Percentiles rank a stretch among this genome's conserved stretches.
Evolutionary conservation across 2,329 filamentous ascomycete species (phyloP).

Genomic region (Trichophyton verrucosum): DNA sequence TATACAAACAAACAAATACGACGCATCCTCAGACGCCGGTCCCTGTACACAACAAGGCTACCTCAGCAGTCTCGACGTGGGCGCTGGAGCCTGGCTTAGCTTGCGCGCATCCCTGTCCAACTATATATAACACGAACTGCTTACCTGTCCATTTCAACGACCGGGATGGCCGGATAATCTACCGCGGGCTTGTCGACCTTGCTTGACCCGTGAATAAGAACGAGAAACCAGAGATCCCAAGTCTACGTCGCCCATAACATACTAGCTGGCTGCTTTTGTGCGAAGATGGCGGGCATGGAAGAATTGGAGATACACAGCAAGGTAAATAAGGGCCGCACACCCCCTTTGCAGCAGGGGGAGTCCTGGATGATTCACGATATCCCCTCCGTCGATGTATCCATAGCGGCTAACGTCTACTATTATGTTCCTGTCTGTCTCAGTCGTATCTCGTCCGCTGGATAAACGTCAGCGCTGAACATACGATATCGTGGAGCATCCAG

Average conservation of each 20-base stretch:
- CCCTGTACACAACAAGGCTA: not conserved
- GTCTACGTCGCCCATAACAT: not conserved
- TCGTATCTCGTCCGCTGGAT: slow-evolving; percentile 98
- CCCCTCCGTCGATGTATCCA: not conserved
- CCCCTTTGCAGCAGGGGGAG: slow-evolving; percentile 16
- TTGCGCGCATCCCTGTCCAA: not conserved
- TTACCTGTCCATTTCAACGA: not conserved
- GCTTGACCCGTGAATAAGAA: not conserved
- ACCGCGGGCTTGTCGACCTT: not conserved
- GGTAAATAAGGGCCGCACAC: slow-evolving; percentile 39
- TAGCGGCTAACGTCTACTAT: not conserved
- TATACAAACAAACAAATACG: no score
- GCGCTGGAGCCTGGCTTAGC: not conserved
- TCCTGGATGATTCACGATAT: slow-evolving; percentile 4
- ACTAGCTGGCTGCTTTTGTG: not conserved
- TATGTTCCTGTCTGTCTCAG: slow-evolving; percentile 35
- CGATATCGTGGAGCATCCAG: slow-evolving; percentile 94
- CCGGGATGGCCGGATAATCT: not conserved
- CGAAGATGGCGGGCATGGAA: slow-evolving; percentile 78
- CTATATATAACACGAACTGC: not conserved
- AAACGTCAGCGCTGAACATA: slow-evolving; percentile 76
- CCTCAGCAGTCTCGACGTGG: not conserved
- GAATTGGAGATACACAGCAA: slow-evolving; percentile 96
- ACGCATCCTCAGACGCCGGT: no score
- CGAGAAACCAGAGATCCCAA: not conserved